phyloP scores from a whole-genome alignment of 257 asterid genomes.

The Nicotiana paniculata region DNA sequence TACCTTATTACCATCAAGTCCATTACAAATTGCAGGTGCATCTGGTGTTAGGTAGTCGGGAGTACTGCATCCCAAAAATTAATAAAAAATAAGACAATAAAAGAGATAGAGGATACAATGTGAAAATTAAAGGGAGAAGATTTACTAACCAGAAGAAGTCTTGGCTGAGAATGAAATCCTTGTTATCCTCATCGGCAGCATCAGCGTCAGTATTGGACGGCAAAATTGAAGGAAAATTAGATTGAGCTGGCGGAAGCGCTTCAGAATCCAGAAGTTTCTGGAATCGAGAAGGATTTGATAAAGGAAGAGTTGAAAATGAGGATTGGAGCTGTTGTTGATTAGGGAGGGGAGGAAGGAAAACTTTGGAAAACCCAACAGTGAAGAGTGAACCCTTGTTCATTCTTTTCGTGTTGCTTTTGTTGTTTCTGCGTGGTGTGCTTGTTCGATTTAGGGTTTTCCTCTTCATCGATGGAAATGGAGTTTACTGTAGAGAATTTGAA shows the following conservation, averaged over 20 bases:
- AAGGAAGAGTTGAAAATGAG: neutral
- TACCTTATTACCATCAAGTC: slow-evolving; percentile 40
- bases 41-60: slow-evolving; percentile 95
- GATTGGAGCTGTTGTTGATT: slow-evolving; percentile 16
- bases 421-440: slow-evolving; percentile 4
- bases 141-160: slow-evolving; percentile 79
- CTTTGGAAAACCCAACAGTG: slow-evolving; percentile 49
- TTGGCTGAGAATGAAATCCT: slow-evolving; percentile 84
- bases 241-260: slow-evolving; percentile 21
- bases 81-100: neutral
- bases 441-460: slow-evolving; percentile 14
- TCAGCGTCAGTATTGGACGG: slow-evolving; percentile 19
- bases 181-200: slow-evolving; percentile 30
- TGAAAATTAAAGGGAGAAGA: neutral
- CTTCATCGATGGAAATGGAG: slow-evolving; percentile 24
- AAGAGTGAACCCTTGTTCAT: slow-evolving; percentile 60
- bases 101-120: neutral
- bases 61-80: slow-evolving; percentile 39
- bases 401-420: slow-evolving; percentile 17
- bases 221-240: slow-evolving; percentile 13
- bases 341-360: slow-evolving; percentile 30
- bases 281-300: slow-evolving; percentile 33
- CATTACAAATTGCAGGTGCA: slow-evolving; percentile 35
- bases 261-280: slow-evolving; percentile 45
- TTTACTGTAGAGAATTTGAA: neutral